Base-by-base conservation (phyloP, 2,329 filamentous ascomycete genomes). In the Clonostachys byssicola region DNA sequence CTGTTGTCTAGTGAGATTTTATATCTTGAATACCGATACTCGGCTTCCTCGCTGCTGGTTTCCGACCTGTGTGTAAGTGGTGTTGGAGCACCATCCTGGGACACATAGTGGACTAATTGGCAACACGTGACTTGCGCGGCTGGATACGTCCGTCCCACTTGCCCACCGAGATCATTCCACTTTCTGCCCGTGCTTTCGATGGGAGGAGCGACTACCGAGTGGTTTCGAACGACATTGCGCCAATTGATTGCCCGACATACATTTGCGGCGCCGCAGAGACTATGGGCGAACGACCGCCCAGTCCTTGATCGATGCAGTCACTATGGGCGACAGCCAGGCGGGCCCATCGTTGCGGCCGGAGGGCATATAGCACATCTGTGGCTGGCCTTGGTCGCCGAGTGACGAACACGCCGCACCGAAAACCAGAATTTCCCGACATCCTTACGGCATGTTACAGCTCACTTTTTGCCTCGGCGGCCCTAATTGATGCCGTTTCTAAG, bases 371-470 rank as follows among this genome's bases (percentile, higher is more conserved):
- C 46, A 73, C 76, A 47, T 67, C 70, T 45, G 60, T 75, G 48
- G 69, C 71, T 50, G 65, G 68, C 41, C 56, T 80, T 50, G 68
- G 74, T 50, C 74, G 77, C 48, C 75, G 73, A 58, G 64, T 73
- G 46, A 75, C 78, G 41, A 75, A 74, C 39, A 67, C 71, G 18
- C 66, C 73, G 34, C 73, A 71, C 56, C 74, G 76, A 46, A 75
- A 74, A 53, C 63, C 74, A 40, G 72, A 71, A 39, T 63, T 73
- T 57, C 66, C 75, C 64, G 70, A 83, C 65, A 52, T 83, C 50
- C 74, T 85, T 59, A 88, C 85, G 20, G 79, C 85, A 38, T 79
- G 77, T 60, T 89, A 88, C 58, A 85, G 85, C 23, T 80, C 82
- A 34, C 77, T 86, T 46, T 78, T 88, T 56, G 84, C 81, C 6